Conservation (phyloP, 371 early-diverging fungal genomes). For the Apophysomyces ossiformis region DNA sequence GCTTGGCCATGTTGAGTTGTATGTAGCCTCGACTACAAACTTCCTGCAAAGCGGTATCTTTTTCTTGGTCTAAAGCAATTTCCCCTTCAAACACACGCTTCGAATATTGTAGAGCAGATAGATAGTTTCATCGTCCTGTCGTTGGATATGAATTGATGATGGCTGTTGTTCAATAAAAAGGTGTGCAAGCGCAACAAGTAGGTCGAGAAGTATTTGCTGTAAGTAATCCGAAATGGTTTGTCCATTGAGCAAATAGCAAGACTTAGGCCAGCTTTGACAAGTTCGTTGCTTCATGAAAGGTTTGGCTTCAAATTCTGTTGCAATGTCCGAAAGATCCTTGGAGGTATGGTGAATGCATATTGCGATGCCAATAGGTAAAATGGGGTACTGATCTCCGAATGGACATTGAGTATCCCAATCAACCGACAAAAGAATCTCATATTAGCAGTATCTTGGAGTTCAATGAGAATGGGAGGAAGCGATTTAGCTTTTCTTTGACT, state of each 20-base stretch:
- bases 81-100: slow-evolving; percentile 20
- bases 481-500: too few relatives aligned
- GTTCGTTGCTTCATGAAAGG: slow-evolving; percentile 9
- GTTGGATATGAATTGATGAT: slow-evolving; percentile 21
- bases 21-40: slow-evolving; percentile 15
- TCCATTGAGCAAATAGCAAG: slow-evolving; percentile 21
- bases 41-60: slow-evolving; percentile 19
- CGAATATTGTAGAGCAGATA: slow-evolving; percentile 23
- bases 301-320: neutral
- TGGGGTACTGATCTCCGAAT: neutral
- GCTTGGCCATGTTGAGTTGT: slow-evolving; percentile 15
- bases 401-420: neutral
- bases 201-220: slow-evolving; percentile 18
- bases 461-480: too few relatives aligned
- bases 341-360: slow-evolving; percentile 10
- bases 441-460: too few relatives aligned
- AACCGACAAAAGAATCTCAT: too few relatives aligned
- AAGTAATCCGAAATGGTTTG: slow-evolving; percentile 17
- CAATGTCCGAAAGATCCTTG: slow-evolving; percentile 9
- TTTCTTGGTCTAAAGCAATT: slow-evolving; percentile 15
- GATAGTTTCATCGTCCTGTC: slow-evolving; percentile 23
- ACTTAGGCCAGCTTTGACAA: slow-evolving; percentile 22
- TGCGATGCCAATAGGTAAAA: slow-evolving; percentile 4
- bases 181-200: slow-evolving; percentile 25
- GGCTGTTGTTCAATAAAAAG: slow-evolving; percentile 23